phyloP scores from a whole-genome alignment of 2,329 filamentous ascomycete species.

The Fusarium pininemorale region DNA sequence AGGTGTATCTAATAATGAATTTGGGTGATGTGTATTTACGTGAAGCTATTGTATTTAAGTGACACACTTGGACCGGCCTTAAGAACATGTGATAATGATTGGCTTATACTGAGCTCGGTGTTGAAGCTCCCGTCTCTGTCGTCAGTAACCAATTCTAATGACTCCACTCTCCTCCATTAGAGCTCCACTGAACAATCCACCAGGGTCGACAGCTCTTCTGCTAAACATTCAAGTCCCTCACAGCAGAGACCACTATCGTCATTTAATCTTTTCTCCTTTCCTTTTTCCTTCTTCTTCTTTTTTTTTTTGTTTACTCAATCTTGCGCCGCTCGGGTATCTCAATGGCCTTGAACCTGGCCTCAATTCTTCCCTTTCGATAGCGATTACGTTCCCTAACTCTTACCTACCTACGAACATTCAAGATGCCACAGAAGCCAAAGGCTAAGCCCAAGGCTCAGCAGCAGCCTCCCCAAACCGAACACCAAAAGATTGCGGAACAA shows the following conservation, averaged over 20 bases:
- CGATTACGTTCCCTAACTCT: conserved; percentile 20
- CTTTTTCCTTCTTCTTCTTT: neutral
- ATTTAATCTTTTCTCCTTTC: neutral
- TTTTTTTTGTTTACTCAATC: conserved; percentile 16
- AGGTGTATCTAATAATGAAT: neutral
- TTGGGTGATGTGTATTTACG: neutral
- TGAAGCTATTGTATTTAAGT: neutral
- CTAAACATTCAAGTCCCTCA: conserved; percentile 29
- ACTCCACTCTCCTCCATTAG: conserved; percentile 19
- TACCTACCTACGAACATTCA: conserved; percentile 31
- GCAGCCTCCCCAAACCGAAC: conserved; percentile 51
- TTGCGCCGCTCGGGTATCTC: conserved; percentile 24
- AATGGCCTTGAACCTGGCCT: conserved; percentile 40
- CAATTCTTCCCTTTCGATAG: conserved; percentile 20
- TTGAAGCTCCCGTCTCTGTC: conserved; percentile 5
- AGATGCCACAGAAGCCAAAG: conserved; percentile 42
- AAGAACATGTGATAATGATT: neutral
- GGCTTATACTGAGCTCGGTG: neutral
- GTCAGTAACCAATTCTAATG: neutral
- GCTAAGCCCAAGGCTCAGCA: conserved; percentile 41
- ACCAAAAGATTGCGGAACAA: conserved; percentile 62
- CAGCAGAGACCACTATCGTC: conserved; percentile 27
- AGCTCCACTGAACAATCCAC: conserved; percentile 40
- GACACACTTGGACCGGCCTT: neutral
- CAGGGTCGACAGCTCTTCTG: conserved; percentile 24